Base-by-base conservation (phyloP, 371 early-diverging fungal species). In the Zopfochytrium polystomum region DNA sequence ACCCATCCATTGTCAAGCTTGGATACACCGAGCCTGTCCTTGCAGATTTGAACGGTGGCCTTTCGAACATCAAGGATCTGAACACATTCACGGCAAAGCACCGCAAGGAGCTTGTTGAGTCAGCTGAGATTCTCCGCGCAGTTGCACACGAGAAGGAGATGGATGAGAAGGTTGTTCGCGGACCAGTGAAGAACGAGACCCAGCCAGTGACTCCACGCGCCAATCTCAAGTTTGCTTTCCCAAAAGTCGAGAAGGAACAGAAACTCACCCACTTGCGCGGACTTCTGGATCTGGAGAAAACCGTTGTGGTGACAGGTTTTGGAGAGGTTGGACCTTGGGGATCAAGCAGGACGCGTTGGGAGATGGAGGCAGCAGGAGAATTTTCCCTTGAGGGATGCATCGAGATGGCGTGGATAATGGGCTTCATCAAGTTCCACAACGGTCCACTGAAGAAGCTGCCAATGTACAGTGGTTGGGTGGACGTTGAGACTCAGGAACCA, bases 351-450 rank as follows among this genome's bases (percentile, higher is more conserved):
- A 95, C 95, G 54, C 90, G 97, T 55, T 96, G 97, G 97, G 95
- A 96, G 77, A 95, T 96, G 93, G 94, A 72, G 52, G 60, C 70
- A 55, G 67, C 77, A 52, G 96, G 96, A 63, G 88, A 93, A 72
- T 90, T 95, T 79, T 95, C 95, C 45, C 82, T 95, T 33, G 94
- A 94, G 55, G 96, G 95, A 18, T 93, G 93, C 70, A 91, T 96
- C 66, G 96, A 96, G 78, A 86, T 96, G 86, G 94, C 96, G 32
- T 93, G 96, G 94, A 90, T 93, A 68, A 95, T 93, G 95, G 95
- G 95, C 60, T 85, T 80, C 70, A 92, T 96, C 75, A 90, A 87
- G 76, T 92, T 92, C 74, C 87, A 87, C 74, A 85, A 88, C 62
- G 95, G 93, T 35, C 86, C 85, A 43, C 81, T 94, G 67, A 91